Base-by-base conservation (phyloP, 805 yeast genomes). In the Kazachstania martiniae region DNA sequence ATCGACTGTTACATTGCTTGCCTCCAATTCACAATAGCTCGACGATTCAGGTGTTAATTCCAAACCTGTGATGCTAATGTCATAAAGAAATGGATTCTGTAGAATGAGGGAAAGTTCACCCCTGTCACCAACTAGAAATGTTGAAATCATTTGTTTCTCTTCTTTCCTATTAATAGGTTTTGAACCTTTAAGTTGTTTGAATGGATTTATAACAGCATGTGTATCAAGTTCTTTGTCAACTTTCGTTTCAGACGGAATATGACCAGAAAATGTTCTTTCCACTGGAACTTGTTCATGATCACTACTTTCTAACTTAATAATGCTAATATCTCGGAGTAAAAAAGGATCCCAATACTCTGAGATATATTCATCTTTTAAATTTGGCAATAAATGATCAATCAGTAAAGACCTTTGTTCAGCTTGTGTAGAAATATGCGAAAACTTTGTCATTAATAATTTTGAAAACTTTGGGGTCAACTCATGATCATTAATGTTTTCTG, bases 81-180 rank as follows among this genome's bases (percentile, higher is more conserved):
- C 84, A 53, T 83, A 84, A 5, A 71, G 70, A 57, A 74, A 84
- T 7, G 95, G 94, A 50, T 89, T 89, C 47, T 80, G 86, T 7
- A 87, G 46, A 3, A 63, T 58, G 2, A 83, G 58, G 5, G 61
- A 50, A 12, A 81, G 60, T 35, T 74, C 79, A 9, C 72, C 68
- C 4, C 69, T 61, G 33, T 85, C 94, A 21, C 75, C 81, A 12
- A 76, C 75, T 5, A 74, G 42, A 13, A 62, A 47, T n/a, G n/a
- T n/a, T n/a, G n/a, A n/a, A n/a, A n/a, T n/a, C n/a, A n/a, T n/a
- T n/a, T n/a, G n/a, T n/a, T n/a, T n/a, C n/a, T n/a, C n/a, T n/a
- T n/a, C n/a, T 9, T 21, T 18, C 3, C 28, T 25, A 25, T 27
- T 17, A 12, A 13, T 12, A 6, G 8, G 15, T 12, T n/a, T 23